Evolutionary conservation across 805 yeast species (phyloP).

Genomic region (Pichia nakasei): DNA sequence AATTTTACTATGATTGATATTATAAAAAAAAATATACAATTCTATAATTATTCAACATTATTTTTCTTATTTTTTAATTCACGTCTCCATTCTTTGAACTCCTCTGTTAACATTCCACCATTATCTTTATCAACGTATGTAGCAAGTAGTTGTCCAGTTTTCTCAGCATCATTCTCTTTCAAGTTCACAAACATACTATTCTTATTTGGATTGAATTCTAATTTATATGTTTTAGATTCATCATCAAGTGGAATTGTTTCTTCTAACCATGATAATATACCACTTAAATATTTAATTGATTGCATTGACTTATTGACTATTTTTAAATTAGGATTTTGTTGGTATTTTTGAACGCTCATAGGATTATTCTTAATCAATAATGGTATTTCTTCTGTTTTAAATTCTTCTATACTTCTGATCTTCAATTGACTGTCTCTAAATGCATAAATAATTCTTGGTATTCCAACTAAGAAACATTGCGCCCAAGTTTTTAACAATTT

Average conservation of each 20-base stretch:
- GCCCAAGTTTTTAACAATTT: constrained; percentile 85
- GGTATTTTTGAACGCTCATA: constrained; percentile 19
- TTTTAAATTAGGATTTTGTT: constrained; percentile 31
- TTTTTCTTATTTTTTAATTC: constrained; percentile 7
- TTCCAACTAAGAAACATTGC: constrained; percentile 82
- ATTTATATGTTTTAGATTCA: constrained; percentile 42
- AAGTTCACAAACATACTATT: constrained; percentile 43
- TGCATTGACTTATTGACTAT: constrained; percentile 58
- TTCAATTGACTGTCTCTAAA: constrained; percentile 67
- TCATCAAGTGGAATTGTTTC: constrained; percentile 42
- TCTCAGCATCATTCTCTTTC: constrained; percentile 33
- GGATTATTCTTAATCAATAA: constrained; percentile 47
- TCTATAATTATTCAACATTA: background rate
- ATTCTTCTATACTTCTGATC: constrained; percentile 67
- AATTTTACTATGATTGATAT: too few relatives aligned
- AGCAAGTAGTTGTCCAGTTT: constrained; percentile 23
- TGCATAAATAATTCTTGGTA: constrained; percentile 75
- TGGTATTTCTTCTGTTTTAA: constrained; percentile 72
- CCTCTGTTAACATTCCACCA: constrained; percentile 36
- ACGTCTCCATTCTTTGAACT: constrained; percentile 49
- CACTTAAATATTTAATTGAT: constrained; percentile 80
- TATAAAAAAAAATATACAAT: too few relatives aligned
- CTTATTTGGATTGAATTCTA: constrained; percentile 44
- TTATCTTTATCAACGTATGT: constrained; percentile 26
- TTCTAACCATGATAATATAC: constrained; percentile 70